phyloP scores from a whole-genome alignment of 2,329 filamentous ascomycete genomes.

The Diaporthe helianthi region DNA sequence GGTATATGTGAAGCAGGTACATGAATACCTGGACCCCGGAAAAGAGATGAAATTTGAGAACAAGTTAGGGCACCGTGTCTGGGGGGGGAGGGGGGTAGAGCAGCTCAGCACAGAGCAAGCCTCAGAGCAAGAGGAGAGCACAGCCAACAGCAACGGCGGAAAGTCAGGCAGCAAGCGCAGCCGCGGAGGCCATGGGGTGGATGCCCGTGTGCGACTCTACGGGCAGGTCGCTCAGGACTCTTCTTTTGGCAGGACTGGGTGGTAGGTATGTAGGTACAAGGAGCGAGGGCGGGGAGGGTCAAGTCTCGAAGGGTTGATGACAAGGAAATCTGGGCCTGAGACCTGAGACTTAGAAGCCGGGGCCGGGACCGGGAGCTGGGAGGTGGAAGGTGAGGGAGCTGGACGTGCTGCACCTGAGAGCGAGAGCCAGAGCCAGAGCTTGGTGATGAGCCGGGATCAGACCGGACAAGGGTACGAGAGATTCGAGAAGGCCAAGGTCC shows the following conservation, averaged over 20 bases:
- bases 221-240: slow-evolving; percentile 28
- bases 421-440: slow-evolving; percentile 18
- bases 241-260: slow-evolving; percentile 23
- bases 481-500: slow-evolving; percentile 30
- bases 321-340: slow-evolving; percentile 31
- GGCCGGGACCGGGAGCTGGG: slow-evolving; percentile 27
- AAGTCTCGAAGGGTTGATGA: slow-evolving; percentile 26
- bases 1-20: slow-evolving; percentile 48
- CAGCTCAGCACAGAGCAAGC: slow-evolving; percentile 33
- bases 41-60: slow-evolving; percentile 36
- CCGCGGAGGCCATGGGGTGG: slow-evolving; percentile 40
- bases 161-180: slow-evolving; percentile 45
- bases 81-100: slow-evolving; percentile 19
- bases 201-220: slow-evolving; percentile 23
- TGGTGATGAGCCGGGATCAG: slow-evolving; percentile 27
- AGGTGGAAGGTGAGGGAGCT: slow-evolving; percentile 28
- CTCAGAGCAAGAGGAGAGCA: slow-evolving; percentile 33
- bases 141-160: slow-evolving; percentile 37
- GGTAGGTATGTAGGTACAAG: no score
- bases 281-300: slow-evolving; percentile 23
- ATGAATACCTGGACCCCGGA: slow-evolving; percentile 42
- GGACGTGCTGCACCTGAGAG: slow-evolving; percentile 25
- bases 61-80: slow-evolving; percentile 32
- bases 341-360: slow-evolving; percentile 31
- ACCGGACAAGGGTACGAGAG: slow-evolving; percentile 29